Evolutionary conservation across 2,329 filamentous ascomycete species (phyloP), one percentile per base, ranked within the genome.

Genomic region (Microdochium paspali): DNA sequence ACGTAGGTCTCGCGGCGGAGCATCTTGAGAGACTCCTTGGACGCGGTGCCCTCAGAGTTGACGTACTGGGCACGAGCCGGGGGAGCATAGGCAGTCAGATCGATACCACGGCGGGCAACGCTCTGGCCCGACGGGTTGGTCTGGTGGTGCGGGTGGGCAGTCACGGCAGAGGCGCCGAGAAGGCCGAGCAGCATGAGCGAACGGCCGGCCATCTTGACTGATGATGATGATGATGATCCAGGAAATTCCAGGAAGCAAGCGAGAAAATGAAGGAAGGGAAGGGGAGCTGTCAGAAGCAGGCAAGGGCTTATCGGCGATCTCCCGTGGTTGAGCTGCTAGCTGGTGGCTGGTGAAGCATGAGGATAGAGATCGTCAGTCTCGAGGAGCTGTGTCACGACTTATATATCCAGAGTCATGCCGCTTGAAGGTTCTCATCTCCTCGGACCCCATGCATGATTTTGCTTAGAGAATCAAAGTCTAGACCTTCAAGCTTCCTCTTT

Each of bases 1-100:
- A 73, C 61, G 45, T 72, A 73, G 24, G 59, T 59, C 9, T 54
- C 62, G 30, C 63, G 60, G 49, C 59, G 60, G 30, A 63, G 47
- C 10, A 61, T 48, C 32, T 51, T 51, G 9, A 64, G 42, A 4
- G 55, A 51, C 15, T 53, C 47, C 50, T 57, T 52, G 43, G 54
- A 30, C 25, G 45, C 54, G 7, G 58, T 58, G 20, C 49, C 54
- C 13, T 53, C 53, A 31, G 58, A 53, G 49, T 61, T 63, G 56
- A 50, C 55, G 52, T 66, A 66, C 44, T 58, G 43, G 24, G 62
- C 52, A 4, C 47, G 55, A 39, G 61, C 56, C 23, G 57, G 56
- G 15, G 61, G 55, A 24, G 63, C 61, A 51, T 57, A 66, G 12
- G 56, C 48, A 45, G 66, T 58, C 42, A 66, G 54, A 47, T 66